Evolutionary conservation across 1,139 yeast genomes (phyloP), one percentile per base, ranked within the genome.

Genomic region (Pichia sp.): DNA sequence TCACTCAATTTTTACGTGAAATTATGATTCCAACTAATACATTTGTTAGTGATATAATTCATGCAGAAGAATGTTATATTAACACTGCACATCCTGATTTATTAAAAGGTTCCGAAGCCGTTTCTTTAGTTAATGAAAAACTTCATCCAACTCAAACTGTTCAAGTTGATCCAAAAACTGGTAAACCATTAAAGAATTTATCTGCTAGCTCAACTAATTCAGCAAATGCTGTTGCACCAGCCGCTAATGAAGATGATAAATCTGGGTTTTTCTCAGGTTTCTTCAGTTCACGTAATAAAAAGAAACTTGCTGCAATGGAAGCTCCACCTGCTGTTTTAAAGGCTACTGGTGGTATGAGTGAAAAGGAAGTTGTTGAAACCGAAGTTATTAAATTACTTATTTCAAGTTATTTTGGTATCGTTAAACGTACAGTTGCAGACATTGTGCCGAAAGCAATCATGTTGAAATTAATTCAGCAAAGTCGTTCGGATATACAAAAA

Each of bases 41-140:
- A 41, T 85, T 91, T 58, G 95, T 89, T 32, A 64, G 72, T 22
- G 97, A 91, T 62, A 72, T 91, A 45, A 88, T 91, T 52, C 69
- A 65, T 49, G 69, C 95, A 49, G 98, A 91, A 64, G 93, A 88
- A 57, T 84, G 95, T 5, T 91, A 91, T 64, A 88, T 91, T 51
- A 91, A 91, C 63, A 91, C 98, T 15, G 97, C 96, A 3, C 98
- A 91, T 61, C 98, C 98, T 3, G 98, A 91, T 62, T 76, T 91
- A 57, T 73, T 91, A 55, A 89, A 86, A 61, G 98, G 98, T 33
- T 80, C 93, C 32, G 94, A 85, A 59, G 98, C 98, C 6, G 84
- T 91, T 93, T 79, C 89, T 6, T 82, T 88, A 62, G 96, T 91
- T 29, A 89, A 85, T 61, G 97, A 91, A 50, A 87, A 80, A 62